Conservation (phyloP, 1,284 basidiomycete species). For the Microbotryomycetes sp. region DNA sequence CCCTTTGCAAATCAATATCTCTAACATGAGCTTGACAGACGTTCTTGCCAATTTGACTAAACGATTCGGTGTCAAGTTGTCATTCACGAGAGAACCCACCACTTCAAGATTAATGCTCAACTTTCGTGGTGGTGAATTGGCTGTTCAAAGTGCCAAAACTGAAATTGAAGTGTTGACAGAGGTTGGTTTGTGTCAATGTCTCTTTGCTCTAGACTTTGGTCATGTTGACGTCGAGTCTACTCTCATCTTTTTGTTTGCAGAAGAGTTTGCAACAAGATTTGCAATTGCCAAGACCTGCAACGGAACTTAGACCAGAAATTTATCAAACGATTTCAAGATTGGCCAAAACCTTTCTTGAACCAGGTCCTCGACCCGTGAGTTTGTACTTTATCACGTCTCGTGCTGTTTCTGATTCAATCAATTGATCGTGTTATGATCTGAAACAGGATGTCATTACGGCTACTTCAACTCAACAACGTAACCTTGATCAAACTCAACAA, state of each 20-base stretch:
- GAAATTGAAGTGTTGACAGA: not conserved
- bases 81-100: not conserved
- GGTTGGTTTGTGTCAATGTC: not conserved
- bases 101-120: constrained; percentile 10
- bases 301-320: constrained; percentile 18
- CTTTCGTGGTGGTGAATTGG: constrained; percentile 6
- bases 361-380: constrained; percentile 1
- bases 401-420: not conserved
- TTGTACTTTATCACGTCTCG: not conserved
- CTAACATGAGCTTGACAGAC: not conserved
- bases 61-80: not conserved
- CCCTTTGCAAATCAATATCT: not conserved
- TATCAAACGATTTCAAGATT: constrained; percentile 22
- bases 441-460: constrained; percentile 13
- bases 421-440: not conserved
- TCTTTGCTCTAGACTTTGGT: not conserved
- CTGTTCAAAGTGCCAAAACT: not conserved
- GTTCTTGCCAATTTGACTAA: constrained; percentile 6
- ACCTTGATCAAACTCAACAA: constrained; percentile 2
- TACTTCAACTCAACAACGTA: constrained; percentile 8
- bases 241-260: not conserved
- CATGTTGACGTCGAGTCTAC: not conserved
- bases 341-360: constrained; percentile 21
- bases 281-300: constrained; percentile 3
- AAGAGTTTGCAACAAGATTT: not conserved